Conservation (phyloP, 345 rosid species). For the Crucihimalaya himalaica region DNA sequence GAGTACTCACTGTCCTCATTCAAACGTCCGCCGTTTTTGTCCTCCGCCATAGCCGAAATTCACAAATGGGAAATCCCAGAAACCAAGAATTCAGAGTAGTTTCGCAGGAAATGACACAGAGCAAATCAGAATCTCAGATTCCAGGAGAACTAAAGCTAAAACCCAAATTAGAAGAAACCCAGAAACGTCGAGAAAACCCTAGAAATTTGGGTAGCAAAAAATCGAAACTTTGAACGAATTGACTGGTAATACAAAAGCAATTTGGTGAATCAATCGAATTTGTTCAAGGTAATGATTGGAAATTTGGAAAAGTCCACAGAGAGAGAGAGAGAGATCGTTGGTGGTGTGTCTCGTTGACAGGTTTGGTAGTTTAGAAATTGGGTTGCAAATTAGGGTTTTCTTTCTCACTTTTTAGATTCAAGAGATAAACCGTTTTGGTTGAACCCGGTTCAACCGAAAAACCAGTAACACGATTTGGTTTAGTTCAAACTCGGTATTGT, state of each 20-base stretch:
- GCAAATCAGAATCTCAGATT: no score
- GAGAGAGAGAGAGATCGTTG: background rate
- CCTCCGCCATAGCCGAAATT: conserved; percentile 58
- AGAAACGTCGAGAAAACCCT: background rate
- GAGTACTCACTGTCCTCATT: conserved; percentile 67
- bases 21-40: conserved; percentile 46
- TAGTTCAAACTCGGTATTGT: background rate
- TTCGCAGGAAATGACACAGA: no score
- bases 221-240: no score
- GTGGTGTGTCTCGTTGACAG: background rate
- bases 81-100: no score
- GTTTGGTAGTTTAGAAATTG: background rate
- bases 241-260: background rate
- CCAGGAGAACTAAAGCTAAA: background rate
- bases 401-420: background rate
- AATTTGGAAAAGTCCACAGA: background rate
- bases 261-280: background rate
- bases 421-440: background rate
- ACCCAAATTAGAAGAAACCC: background rate
- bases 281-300: background rate
- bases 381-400: background rate
- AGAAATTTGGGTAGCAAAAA: no score
- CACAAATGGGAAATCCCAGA: background rate
- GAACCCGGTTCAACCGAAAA: background rate
- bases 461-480: background rate